Evolutionary conservation across 78 protist species (phyloP), one percentile per base, ranked within the genome.

Genomic region (Dictyostelium purpureum): DNA sequence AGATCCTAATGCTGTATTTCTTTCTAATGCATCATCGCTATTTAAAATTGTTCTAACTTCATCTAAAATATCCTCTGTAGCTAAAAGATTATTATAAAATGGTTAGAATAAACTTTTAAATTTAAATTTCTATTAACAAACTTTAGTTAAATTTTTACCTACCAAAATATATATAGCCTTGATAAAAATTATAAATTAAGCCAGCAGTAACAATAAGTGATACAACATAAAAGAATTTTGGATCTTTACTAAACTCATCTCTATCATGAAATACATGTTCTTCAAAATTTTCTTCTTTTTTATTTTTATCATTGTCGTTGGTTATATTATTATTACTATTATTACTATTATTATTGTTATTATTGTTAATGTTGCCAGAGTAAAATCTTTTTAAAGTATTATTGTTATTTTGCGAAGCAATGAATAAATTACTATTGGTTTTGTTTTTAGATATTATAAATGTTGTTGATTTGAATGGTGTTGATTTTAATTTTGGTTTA

Each of bases 231-330:
- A 71, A 83, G 49, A 51, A 69, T 73, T 71, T 83, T 24, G 90
- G 90, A 43, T n/a, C 47, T 83, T 65, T 83, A 43, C 63, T 49
- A 57, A 83, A 83, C n/a, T 73, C 79, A 18, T 71, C 90, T 83
- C n/a, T 31, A 59, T 73, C 54, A 49, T 73, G 42, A 26, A 57
- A 57, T 14, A 63, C 31, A 11, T 49, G 54, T 14, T 49, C 54
- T 14, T 11, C 11, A 14, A 11, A 14, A 49, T 7, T 49, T 49
- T 31, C 28, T 66, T 31, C 18, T 66, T 33, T 24, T 66, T 35
- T 19, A 35, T 24, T 11, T 66, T 35, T 16, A 24, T n/a, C n/a
- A n/a, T n/a, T n/a, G n/a, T n/a, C n/a, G n/a, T n/a, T n/a, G n/a
- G n/a, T n/a, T n/a, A n/a, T n/a, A n/a, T n/a, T n/a, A n/a, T n/a